Conservation (phyloP, 2,329 filamentous ascomycete genomes). For the Aspergillus caelatus region DNA sequence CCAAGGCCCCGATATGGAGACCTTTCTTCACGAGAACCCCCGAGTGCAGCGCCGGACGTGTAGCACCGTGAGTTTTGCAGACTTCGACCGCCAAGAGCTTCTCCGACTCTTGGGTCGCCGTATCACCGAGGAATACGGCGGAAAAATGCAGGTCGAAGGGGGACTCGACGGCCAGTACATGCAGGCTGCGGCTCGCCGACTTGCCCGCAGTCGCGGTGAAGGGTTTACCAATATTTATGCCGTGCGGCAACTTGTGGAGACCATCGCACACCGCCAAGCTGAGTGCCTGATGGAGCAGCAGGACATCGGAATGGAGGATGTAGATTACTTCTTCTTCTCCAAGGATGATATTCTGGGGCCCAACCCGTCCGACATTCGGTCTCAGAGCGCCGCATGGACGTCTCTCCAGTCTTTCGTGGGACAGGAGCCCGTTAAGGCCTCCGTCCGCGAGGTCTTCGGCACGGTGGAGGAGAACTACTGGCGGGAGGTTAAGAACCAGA, state of each 20-base stretch:
- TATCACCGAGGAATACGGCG: constrained; percentile 17
- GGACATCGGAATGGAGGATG: constrained; percentile 19
- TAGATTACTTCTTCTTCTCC: constrained; percentile 25
- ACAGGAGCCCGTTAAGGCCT: constrained; percentile 20
- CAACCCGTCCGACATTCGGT: constrained; percentile 15
- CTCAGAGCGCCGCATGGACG: constrained; percentile 20
- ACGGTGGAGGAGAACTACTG: constrained; percentile 22
- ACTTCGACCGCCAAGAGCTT: constrained; percentile 20
- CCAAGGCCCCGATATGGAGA: constrained; percentile 10
- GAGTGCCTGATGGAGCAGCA: constrained; percentile 18
- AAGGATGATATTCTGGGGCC: constrained; percentile 23
- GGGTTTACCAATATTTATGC: constrained; percentile 22
- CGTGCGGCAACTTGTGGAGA: constrained; percentile 19
- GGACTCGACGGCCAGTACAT: constrained; percentile 24
- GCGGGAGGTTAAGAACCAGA: constrained; percentile 22
- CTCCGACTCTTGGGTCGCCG: constrained; percentile 15
- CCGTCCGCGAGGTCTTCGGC: constrained; percentile 19
- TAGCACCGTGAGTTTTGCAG: constrained; percentile 21
- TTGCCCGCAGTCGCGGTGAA: constrained; percentile 18
- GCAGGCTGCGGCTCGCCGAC: constrained; percentile 21
- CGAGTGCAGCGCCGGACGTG: constrained; percentile 18
- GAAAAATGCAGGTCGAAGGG: constrained; percentile 25
- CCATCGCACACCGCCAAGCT: constrained; percentile 20
- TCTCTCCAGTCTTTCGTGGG: constrained; percentile 21
- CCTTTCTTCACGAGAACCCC: constrained; percentile 18